Conservation (phyloP, 2,329 filamentous ascomycete species). For the Aureobasidium namibiae region DNA sequence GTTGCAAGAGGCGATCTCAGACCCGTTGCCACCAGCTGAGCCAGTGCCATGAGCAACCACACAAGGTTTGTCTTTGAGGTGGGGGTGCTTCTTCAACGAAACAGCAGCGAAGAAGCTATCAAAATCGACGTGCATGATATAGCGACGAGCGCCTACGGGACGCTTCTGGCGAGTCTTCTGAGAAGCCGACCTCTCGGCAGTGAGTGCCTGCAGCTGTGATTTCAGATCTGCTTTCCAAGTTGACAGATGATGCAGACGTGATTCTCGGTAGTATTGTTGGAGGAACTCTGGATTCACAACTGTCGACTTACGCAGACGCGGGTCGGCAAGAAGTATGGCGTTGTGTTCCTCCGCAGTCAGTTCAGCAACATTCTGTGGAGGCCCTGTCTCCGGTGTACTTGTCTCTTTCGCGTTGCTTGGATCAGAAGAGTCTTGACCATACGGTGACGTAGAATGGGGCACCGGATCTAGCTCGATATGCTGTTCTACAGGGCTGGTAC, state of each 20-base stretch:
- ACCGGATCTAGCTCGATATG: not conserved
- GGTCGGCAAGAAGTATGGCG: constrained; percentile 71
- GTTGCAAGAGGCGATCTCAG: constrained; percentile 96
- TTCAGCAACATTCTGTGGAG: constrained; percentile 29
- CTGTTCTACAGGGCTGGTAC: constrained; percentile 13
- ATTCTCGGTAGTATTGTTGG: constrained; percentile 91
- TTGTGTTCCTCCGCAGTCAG: constrained; percentile 93
- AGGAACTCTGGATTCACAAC: constrained; percentile 90
- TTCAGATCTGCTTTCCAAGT: constrained; percentile 96
- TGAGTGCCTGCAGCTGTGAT: constrained; percentile 72
- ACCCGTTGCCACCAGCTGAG: constrained; percentile 46
- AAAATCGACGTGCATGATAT: constrained; percentile 93
- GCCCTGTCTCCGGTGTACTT: constrained; percentile 14
- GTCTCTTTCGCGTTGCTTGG: not conserved
- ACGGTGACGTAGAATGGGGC: not conserved
- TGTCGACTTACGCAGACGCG: constrained; percentile 77
- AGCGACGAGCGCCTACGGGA: constrained; percentile 59
- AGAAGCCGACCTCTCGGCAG: constrained; percentile 56
- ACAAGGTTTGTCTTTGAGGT: constrained; percentile 68
- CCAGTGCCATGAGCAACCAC: constrained; percentile 85
- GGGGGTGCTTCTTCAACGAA: constrained; percentile 68
- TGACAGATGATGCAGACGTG: constrained; percentile 86
- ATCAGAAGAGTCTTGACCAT: not conserved
- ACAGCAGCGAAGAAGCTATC: constrained; percentile 98
- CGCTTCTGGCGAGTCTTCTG: constrained; percentile 46